Conservation (phyloP, 176 grass and related monocot species). For the Triticum monococcum region DNA sequence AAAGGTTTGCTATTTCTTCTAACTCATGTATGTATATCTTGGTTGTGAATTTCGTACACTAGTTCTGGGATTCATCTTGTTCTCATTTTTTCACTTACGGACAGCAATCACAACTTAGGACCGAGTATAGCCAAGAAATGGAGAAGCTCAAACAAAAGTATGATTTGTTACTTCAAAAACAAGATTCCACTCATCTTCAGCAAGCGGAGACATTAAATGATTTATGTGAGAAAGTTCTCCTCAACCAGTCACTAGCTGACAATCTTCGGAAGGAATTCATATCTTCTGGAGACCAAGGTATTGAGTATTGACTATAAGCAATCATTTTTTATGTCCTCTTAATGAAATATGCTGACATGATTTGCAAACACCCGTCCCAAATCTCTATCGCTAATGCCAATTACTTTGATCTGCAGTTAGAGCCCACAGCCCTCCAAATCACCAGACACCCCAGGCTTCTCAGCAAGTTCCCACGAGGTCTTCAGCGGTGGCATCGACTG, state of each 20-base stretch:
- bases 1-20: slow-evolving; percentile 44
- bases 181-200: slow-evolving; percentile 52
- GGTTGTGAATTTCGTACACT: background rate
- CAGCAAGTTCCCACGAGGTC: slow-evolving; percentile 38
- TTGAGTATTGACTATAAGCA: slow-evolving; percentile 21
- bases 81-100: slow-evolving; percentile 19
- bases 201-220: slow-evolving; percentile 48
- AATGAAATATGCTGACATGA: slow-evolving; percentile 25
- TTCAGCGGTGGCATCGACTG: background rate
- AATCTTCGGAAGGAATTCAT: slow-evolving; percentile 75
- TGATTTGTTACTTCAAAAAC: slow-evolving; percentile 60
- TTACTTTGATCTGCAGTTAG: slow-evolving; percentile 36
- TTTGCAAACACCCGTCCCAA: background rate
- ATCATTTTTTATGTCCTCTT: slow-evolving; percentile 2
- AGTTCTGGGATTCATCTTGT: slow-evolving; percentile 15
- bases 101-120: slow-evolving; percentile 61
- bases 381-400: slow-evolving; percentile 5
- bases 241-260: slow-evolving; percentile 78
- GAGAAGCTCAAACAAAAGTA: slow-evolving; percentile 69
- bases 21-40: background rate
- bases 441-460: slow-evolving; percentile 37
- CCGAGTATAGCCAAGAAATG: slow-evolving; percentile 60
- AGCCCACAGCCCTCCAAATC: slow-evolving; percentile 26
- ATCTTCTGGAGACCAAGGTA: slow-evolving; percentile 52
- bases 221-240: slow-evolving; percentile 61